phyloP scores from a whole-genome alignment of 176 grass and related monocot species.

The Phragmites australis region DNA sequence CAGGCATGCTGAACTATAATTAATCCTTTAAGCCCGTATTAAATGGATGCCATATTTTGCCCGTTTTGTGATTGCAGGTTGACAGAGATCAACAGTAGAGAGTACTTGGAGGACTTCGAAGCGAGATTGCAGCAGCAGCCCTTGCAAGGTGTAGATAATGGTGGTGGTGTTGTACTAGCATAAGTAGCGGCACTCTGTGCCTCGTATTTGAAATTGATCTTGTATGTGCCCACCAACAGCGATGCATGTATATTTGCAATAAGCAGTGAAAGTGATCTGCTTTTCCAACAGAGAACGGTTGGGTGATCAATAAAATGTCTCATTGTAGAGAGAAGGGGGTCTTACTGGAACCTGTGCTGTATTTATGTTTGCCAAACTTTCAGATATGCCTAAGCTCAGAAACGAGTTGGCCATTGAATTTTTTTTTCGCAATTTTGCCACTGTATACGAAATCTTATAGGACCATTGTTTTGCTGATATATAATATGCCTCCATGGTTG shows the following conservation, averaged over 20 bases:
- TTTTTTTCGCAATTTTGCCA: background rate
- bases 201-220: background rate
- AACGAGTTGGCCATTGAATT: background rate
- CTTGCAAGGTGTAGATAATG: conserved; percentile 29
- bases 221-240: background rate
- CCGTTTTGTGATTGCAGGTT: conserved; percentile 45
- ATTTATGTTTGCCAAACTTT: background rate
- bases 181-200: background rate
- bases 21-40: background rate
- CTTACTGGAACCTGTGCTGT: background rate
- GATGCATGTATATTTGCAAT: conserved; percentile 42
- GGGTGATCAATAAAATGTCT: background rate
- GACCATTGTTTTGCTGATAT: background rate
- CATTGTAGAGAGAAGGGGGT: background rate
- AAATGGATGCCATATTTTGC: background rate
- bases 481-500: background rate
- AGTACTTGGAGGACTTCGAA: conserved; percentile 82
- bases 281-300: background rate
- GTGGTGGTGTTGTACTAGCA: conserved; percentile 35
- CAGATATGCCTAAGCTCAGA: background rate
- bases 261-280: conserved; percentile 18
- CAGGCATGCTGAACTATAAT: background rate
- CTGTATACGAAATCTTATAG: background rate
- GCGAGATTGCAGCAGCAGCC: conserved; percentile 44
- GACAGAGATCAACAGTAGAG: conserved; percentile 86